Evolutionary conservation across 495 filamentous ascomycete genomes (phyloP), one percentile per base, ranked within the genome.

Genomic region (Talaromyces proteolyticus): DNA sequence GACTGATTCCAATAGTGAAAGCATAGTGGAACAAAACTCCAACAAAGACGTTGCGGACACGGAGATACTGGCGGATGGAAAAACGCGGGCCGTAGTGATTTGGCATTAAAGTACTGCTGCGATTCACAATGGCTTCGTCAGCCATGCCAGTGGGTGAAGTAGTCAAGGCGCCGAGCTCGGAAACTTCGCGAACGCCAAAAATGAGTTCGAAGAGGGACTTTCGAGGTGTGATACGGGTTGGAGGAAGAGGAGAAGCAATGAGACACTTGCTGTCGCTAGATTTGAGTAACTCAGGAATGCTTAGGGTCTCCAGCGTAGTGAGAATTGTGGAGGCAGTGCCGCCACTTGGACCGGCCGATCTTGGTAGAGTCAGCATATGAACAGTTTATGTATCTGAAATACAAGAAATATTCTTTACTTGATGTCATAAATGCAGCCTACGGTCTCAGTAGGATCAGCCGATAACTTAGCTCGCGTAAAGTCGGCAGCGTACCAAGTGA

Each of bases 31-130:
- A 62, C 1, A 68, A 53, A 1, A 82, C 53, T 1, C 80, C 90
- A 5, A 63, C 55, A 19, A 88, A 44, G n/a, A 65, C 66, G 57
- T 80, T 89, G 8, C 77, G 73, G 0, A 82, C 76, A 25, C 73
- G 77, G 62, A 81, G 70, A 60, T 84, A 89, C 58, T 91, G 84
- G 24, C 68, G 72, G 63, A 86, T 90, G 24, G 75, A 71, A 63
- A 95, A 95, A 3, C 79, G 76, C 4, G 79, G 75, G 0, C 90
- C 90, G 65, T 94, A 93, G 40, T 76, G 67, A 4, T 75, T 70
- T 11, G 80, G 74, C 49, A 89, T 72, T 3, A 96, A 61, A 3
- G 85, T 87, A 83, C 89, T 93, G 36, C 77, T 81, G 47, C 90
- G 82, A 48, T 91, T 78, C 6, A 93, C 84, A 39, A 85, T 77